Conservation (phyloP, 1,284 basidiomycete species). For the Apiotrichum porosum region DNA sequence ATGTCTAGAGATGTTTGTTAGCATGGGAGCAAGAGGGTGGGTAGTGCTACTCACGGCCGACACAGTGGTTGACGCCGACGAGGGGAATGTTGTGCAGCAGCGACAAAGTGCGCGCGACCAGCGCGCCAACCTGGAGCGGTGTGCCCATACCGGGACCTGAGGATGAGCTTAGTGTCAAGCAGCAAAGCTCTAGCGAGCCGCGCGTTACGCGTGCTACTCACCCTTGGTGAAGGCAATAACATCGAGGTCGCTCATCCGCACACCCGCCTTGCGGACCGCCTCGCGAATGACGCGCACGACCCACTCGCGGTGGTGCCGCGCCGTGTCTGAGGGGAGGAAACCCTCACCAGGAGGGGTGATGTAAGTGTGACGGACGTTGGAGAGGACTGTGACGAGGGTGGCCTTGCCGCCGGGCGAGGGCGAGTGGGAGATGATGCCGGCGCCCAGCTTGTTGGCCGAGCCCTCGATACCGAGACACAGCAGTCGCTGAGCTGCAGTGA, state of each 20-base stretch:
- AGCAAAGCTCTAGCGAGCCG: neutral
- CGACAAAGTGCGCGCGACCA: conserved; percentile 90
- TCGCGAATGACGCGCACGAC: conserved; percentile 74
- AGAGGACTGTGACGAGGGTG: conserved; percentile 59
- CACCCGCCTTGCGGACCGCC: conserved; percentile 66
- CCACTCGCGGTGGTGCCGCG: conserved; percentile 94
- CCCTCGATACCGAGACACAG: conserved; percentile 78
- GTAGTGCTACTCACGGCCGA: conserved; percentile 76
- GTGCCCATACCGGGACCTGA: conserved; percentile 97
- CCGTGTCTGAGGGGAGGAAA: conserved; percentile 92
- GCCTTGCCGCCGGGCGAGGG: conserved; percentile 28
- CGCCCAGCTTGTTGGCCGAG: conserved; percentile 97
- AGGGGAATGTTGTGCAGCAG: conserved; percentile 85
- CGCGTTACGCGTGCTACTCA: conserved; percentile 32
- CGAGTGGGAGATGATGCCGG: conserved; percentile 82
- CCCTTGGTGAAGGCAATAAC: conserved; percentile 98
- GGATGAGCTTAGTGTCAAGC: no score
- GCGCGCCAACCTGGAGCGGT: conserved; percentile 87
- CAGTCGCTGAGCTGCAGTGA: conserved; percentile 27
- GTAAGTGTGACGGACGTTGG: conserved; percentile 92
- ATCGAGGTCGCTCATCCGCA: conserved; percentile 73
- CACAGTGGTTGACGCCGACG: conserved; percentile 96
- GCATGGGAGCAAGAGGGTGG: neutral
- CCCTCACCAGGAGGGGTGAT: conserved; percentile 97
- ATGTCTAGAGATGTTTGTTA: conserved; percentile 63